Base-by-base conservation (phyloP, 192 early-diverging fungal species). In the Entomortierella parvispora region DNA sequence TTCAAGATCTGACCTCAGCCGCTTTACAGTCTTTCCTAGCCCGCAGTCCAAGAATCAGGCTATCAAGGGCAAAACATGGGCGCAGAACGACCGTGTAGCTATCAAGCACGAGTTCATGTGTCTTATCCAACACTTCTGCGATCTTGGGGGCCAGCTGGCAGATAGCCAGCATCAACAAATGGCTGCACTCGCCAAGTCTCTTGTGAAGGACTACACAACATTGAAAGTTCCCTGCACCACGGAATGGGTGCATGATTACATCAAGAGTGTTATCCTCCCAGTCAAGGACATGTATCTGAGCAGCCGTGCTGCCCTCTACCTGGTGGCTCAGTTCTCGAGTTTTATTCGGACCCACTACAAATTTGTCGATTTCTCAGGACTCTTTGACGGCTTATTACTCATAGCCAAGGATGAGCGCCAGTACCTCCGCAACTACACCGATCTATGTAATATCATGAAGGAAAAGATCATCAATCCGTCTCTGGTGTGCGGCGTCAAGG, bases 61-160 rank as follows among this genome's bases (percentile, higher is more conserved):
- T 48, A 61, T 74, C 48, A 77, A 64, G n/a, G 87, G 87, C 15
- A 88, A 87, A 55, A 80, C 82, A 9, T 87, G 87, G 85, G 76
- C 81, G 28, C 87, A 88, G 32, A 88, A 88, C 22, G 85, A 88
- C 58, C 80, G 84, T 12, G 65, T 87, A 11, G 82, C 78, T 0
- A 81, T 88, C n/a, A 88, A 88, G 50, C 81, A 76, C 44, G 80
- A 86, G 34, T 88, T 88, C 52, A 45, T 86, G 9, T 65, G 69
- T 20, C 65, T 88, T 18, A 62, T 86, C 0, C 82, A 82, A 15
- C 58, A 56, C 20, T 87, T 85, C 64, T 74, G 69, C 17, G 62
- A 82, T 29, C 55, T 65, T 20, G 78, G 80, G 0, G 87, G 87
- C 1, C 68, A 61, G n/a, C 46, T 88, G 23, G 71, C 81, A 0